phyloP scores from a whole-genome alignment of 2,329 filamentous ascomycete species.

The Incumbomyces delicatus region DNA sequence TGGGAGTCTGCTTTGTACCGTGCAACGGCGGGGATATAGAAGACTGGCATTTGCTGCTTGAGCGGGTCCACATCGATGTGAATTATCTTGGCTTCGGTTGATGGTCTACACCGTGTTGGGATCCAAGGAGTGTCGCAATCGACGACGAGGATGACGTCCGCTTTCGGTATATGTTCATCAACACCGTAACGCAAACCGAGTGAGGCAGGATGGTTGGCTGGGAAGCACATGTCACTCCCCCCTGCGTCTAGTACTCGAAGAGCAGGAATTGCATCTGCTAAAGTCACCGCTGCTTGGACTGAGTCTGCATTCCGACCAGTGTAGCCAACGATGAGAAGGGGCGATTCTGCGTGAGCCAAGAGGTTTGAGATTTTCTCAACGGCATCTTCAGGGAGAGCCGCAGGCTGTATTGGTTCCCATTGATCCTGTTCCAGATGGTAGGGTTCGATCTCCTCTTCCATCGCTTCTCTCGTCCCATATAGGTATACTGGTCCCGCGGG shows the following conservation, averaged over 20 bases:
- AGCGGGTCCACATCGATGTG: constrained; percentile 59
- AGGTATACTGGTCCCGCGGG: constrained; percentile 75
- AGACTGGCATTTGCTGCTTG: constrained; percentile 64
- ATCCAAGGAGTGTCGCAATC: constrained; percentile 95
- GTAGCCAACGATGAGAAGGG: constrained; percentile 43
- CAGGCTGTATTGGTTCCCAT: constrained; percentile 62
- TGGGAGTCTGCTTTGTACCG: constrained; percentile 59
- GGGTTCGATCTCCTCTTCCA: constrained; percentile 73
- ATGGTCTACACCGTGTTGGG: constrained; percentile 59
- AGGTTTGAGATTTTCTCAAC: constrained; percentile 35
- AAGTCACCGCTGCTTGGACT: constrained; percentile 34
- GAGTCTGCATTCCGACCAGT: constrained; percentile 37
- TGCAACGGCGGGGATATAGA: constrained; percentile 57
- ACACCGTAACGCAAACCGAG: constrained; percentile 64
- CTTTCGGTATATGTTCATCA: constrained; percentile 62
- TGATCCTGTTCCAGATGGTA: constrained; percentile 58
- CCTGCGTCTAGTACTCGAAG: constrained; percentile 44
- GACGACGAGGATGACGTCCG: constrained; percentile 75
- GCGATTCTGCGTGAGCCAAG: constrained; percentile 38
- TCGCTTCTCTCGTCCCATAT: constrained; percentile 66
- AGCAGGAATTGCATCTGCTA: constrained; percentile 39
- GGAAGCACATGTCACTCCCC: constrained; percentile 45
- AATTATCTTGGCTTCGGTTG: constrained; percentile 46
- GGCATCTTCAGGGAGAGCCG: constrained; percentile 46
- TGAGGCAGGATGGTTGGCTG: constrained; percentile 43